Evolutionary conservation across 139 green algal species (phyloP).

Genomic region (Coelastrella sp.): DNA sequence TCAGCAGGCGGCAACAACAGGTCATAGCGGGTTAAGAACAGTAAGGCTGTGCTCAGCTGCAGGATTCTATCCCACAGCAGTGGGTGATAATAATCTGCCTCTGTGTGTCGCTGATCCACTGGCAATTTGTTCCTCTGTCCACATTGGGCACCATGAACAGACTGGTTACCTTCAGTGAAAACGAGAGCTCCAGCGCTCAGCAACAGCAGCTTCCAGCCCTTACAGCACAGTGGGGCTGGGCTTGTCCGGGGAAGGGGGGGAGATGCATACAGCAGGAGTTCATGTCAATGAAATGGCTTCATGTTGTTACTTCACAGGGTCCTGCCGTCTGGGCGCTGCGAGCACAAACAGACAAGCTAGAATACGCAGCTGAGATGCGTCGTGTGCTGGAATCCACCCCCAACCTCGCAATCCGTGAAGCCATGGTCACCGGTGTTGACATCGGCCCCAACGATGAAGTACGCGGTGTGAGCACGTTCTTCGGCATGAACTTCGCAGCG

Average conservation of each 20-base stretch:
- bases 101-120: too few relatives aligned
- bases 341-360: conserved; percentile 98
- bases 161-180: too few relatives aligned
- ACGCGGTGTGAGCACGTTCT: conserved; percentile 91
- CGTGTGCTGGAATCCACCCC: conserved; percentile 82
- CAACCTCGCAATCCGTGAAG: conserved; percentile 93
- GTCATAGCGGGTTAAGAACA: too few relatives aligned
- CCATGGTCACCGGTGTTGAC: conserved; percentile 87
- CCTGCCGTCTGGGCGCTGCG: conserved; percentile 98
- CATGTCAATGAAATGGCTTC: too few relatives aligned
- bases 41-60: background rate
- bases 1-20: background rate
- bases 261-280: too few relatives aligned
- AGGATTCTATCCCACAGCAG: background rate
- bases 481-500: conserved; percentile 90
- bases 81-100: too few relatives aligned
- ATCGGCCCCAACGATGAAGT: conserved; percentile 92
- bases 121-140: too few relatives aligned
- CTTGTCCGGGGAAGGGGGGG: too few relatives aligned
- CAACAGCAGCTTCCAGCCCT: too few relatives aligned
- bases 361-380: conserved; percentile 88
- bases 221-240: too few relatives aligned
- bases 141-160: too few relatives aligned
- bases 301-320: conserved; percentile 76
- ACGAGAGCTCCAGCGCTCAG: too few relatives aligned